Conservation (phyloP, 163 green algal genomes). For the Trebouxia gelatinosa region DNA sequence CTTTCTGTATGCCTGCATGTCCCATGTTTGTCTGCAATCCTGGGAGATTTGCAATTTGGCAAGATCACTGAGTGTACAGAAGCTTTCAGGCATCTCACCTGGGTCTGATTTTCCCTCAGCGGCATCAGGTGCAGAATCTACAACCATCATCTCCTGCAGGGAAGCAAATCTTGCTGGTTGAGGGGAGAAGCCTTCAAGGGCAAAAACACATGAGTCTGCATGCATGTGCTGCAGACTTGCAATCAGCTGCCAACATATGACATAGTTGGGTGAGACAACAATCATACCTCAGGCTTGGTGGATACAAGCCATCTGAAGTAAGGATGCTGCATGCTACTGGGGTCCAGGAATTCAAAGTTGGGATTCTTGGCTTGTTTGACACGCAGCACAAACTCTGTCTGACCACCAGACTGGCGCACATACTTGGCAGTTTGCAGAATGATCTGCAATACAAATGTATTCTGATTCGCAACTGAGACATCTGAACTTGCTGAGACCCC, state of each 20-base stretch:
- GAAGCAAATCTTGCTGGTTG: not conserved
- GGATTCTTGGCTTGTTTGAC: slow-evolving; percentile 61
- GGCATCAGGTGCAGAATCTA: slow-evolving; percentile 7
- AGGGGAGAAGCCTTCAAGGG: not conserved
- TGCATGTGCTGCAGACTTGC: not conserved
- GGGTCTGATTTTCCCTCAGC: not conserved
- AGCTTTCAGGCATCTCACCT: not conserved
- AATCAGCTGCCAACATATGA: not conserved
- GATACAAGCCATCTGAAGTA: slow-evolving; percentile 71
- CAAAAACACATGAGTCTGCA: not conserved
- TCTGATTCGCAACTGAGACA: not conserved
- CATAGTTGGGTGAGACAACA: not conserved
- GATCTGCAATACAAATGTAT: slow-evolving; percentile 50
- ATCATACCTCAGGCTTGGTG: slow-evolving; percentile 30
- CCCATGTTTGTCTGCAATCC: no score
- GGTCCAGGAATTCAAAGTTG: slow-evolving; percentile 62
- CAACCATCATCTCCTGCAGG: slow-evolving; percentile 1
- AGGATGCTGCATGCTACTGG: slow-evolving; percentile 38
- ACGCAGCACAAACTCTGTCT: slow-evolving; percentile 66
- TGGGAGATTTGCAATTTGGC: no score
- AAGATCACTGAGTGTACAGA: not conserved
- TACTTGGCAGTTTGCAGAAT: slow-evolving; percentile 74
- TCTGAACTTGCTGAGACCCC: not conserved
- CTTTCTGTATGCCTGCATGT: no score
- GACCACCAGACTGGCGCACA: slow-evolving; percentile 51